Evolutionary conservation across 2,329 filamentous ascomycete genomes (phyloP).

Genomic region (Pseudogymnoascus pannorum): DNA sequence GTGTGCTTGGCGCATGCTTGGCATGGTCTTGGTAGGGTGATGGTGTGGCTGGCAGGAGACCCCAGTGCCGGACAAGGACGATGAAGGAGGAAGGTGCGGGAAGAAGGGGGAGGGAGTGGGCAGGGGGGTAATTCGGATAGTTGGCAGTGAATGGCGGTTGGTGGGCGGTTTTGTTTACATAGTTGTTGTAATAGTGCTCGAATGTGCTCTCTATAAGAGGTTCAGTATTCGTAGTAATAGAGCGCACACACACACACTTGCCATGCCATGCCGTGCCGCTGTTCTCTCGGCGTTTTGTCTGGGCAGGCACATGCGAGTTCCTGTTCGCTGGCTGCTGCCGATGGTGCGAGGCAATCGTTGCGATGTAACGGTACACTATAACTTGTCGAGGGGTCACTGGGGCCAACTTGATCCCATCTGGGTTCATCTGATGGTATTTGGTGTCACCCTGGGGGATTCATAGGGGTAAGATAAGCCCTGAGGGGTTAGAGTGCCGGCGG

Average conservation of each 20-base stretch:
- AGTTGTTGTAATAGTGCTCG: no score
- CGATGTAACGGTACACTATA: no score
- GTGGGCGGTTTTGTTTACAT: not conserved
- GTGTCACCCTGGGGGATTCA: not conserved
- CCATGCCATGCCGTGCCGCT: not conserved
- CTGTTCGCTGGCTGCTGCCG: not conserved
- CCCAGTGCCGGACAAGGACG: not conserved
- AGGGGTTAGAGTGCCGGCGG: not conserved
- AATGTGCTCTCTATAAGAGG: no score
- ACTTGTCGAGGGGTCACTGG: not conserved
- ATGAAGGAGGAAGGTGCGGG: conserved; percentile 3
- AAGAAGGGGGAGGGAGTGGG: not conserved
- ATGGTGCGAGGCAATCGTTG: not conserved
- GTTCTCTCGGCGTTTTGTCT: not conserved
- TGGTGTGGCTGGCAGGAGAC: not conserved
- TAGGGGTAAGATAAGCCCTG: not conserved
- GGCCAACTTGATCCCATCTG: no score
- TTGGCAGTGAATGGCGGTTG: not conserved
- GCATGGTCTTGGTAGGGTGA: not conserved
- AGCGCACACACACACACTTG: not conserved
- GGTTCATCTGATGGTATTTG: not conserved
- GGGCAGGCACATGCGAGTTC: not conserved
- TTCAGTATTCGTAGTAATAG: no score
- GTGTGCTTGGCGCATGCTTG: not conserved
- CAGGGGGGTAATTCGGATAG: no score